A percentile compares a stretch with the other conserved stretches of the same genome.
phyloP scores from a whole-genome alignment of 2,329 filamentous ascomycete species.

The Colletotrichum viniferum region DNA sequence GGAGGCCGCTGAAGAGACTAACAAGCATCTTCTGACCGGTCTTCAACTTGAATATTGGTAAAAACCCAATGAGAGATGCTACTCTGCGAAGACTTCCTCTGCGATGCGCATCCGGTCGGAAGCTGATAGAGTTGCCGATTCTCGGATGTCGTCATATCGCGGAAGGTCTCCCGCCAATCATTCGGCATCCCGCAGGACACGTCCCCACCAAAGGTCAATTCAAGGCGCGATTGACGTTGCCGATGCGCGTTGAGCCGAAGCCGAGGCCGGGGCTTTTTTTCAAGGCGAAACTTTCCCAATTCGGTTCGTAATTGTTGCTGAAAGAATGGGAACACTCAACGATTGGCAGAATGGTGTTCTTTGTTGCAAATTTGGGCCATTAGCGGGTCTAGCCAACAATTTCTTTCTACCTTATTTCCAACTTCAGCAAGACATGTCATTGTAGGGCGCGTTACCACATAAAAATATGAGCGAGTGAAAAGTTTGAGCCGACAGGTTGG shows the following conservation, averaged over 20 bases:
- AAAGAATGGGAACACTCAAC: neutral
- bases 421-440: neutral
- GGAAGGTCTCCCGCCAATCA: neutral
- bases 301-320: too few relatives aligned
- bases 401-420: neutral
- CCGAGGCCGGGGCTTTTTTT: neutral
- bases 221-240: neutral
- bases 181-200: neutral
- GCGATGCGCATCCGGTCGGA: neutral
- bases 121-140: neutral
- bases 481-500: neutral
- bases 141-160: neutral
- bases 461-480: neutral
- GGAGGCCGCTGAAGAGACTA: accelerated
- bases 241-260: neutral
- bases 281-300: neutral
- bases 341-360: neutral
- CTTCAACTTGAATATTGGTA: neutral
- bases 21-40: neutral
- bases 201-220: neutral
- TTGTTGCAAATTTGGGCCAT: neutral
- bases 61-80: neutral
- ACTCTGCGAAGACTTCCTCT: neutral
- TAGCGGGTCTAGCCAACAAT: neutral
- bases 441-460: neutral